A percentile compares a stretch with the other conserved stretches of the same genome.
Evolutionary conservation across 1,139 yeast genomes (phyloP).

Genomic region (Magnusiomyces fungicola): DNA sequence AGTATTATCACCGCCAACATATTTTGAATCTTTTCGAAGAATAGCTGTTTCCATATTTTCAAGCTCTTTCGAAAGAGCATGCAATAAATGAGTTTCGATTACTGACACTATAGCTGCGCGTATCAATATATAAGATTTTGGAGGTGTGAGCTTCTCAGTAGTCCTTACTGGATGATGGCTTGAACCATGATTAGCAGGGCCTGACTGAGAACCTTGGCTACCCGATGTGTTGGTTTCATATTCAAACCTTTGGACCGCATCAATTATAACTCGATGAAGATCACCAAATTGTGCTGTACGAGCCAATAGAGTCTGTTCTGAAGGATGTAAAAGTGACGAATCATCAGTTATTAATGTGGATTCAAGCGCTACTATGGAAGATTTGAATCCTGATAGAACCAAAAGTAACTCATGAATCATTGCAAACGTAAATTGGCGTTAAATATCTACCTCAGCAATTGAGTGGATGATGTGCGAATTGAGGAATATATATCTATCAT

Average conservation of each 20-base stretch:
- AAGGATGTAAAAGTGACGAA: conserved; percentile 13
- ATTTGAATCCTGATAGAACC: conserved; percentile 23
- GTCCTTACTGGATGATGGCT: conserved; percentile 15
- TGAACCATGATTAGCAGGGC: neutral
- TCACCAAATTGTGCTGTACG: conserved; percentile 21
- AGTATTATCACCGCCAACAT: conserved; percentile 23
- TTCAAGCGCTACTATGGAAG: conserved; percentile 18
- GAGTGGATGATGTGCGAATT: too few relatives aligned
- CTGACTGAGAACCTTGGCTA: neutral
- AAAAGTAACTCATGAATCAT: conserved; percentile 17
- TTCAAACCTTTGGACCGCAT: conserved; percentile 8
- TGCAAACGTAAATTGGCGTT: too few relatives aligned
- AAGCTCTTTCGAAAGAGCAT: conserved; percentile 16
- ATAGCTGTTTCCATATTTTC: conserved; percentile 19
- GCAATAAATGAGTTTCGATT: conserved; percentile 15
- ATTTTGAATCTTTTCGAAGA: conserved; percentile 19
- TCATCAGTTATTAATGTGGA: neutral
- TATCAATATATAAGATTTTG: conserved; percentile 20
- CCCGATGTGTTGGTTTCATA: neutral
- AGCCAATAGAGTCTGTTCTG: conserved; percentile 13
- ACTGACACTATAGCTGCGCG: conserved; percentile 20
- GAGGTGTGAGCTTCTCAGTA: conserved; percentile 8
- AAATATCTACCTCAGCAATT: too few relatives aligned
- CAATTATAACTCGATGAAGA: conserved; percentile 15
- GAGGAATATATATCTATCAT: too few relatives aligned